Conservation (phyloP, 208 protist genomes). For the Acanthamoeba healyi region DNA sequence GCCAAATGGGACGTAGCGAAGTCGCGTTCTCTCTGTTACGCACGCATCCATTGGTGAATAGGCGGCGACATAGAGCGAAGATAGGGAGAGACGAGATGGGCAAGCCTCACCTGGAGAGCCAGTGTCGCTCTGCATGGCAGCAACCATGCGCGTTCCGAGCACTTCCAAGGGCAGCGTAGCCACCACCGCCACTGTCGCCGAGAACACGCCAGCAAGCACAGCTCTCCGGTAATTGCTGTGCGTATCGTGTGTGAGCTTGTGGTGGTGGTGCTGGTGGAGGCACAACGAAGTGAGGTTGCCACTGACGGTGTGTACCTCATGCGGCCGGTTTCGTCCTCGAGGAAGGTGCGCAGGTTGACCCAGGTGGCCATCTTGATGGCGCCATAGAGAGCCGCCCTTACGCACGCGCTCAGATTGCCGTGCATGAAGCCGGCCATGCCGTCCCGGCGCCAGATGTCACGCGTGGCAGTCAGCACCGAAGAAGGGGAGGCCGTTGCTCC, state of each 20-base stretch:
- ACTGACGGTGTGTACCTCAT: neutral
- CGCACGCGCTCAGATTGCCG: neutral
- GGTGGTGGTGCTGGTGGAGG: too few relatives aligned
- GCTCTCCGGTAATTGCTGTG: neutral
- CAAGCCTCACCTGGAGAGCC: neutral
- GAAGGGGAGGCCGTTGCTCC: too few relatives aligned
- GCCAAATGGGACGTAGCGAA: neutral
- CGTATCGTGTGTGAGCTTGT: too few relatives aligned
- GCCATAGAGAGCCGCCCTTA: neutral
- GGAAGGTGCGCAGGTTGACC: neutral
- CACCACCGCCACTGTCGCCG: neutral
- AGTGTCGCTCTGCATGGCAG: neutral
- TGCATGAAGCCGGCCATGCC: neutral
- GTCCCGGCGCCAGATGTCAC: neutral
- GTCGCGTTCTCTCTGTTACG: neutral
- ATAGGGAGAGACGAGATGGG: too few relatives aligned
- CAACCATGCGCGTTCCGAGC: constrained; percentile 9
- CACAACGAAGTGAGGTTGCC: too few relatives aligned
- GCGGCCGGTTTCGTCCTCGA: neutral
- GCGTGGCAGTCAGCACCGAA: neutral
- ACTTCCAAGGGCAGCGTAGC: neutral
- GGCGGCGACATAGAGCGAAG: too few relatives aligned
- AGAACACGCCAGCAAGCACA: neutral
- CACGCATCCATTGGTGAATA: neutral
- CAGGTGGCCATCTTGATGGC: neutral